A percentile compares a stretch with the other conserved stretches of the same genome.
phyloP scores from a whole-genome alignment of 495 filamentous ascomycete genomes.

The Lophium mytilinum region DNA sequence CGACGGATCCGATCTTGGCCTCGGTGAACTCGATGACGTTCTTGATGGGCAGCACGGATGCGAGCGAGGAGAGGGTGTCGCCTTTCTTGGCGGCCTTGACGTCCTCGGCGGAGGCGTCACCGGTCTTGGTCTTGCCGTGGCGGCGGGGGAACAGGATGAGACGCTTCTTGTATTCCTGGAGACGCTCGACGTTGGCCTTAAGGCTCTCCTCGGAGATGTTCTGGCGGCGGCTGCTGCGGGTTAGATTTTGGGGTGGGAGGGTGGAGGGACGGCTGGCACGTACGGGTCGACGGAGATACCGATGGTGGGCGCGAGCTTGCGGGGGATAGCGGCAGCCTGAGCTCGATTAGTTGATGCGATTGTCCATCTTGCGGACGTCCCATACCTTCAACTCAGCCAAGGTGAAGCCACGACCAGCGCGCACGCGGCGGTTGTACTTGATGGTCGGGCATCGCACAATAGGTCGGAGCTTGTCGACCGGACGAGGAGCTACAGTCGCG shows the following conservation, averaged over 20 bases:
- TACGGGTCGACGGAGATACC: conserved; percentile 85
- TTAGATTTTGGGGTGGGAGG: too few relatives aligned
- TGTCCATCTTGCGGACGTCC: background rate
- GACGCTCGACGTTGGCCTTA: conserved; percentile 85
- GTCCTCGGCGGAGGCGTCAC: conserved; percentile 81
- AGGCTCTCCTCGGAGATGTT: conserved; percentile 95
- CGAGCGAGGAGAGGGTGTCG: conserved; percentile 48
- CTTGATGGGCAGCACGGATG: conserved; percentile 59
- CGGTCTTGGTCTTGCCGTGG: conserved; percentile 80
- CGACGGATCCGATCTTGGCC: conserved; percentile 71
- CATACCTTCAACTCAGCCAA: conserved; percentile 94
- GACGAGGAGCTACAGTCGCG: conserved; percentile 85
- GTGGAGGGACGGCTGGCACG: background rate
- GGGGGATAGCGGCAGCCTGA: conserved; percentile 91
- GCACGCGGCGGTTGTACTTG: conserved; percentile 96
- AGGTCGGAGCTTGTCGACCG: conserved; percentile 92
- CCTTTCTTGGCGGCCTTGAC: conserved; percentile 66
- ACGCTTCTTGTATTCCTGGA: conserved; percentile 89
- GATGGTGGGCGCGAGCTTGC: conserved; percentile 86
- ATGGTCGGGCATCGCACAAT: conserved; percentile 88
- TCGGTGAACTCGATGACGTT: conserved; percentile 58
- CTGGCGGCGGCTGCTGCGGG: conserved; percentile 56
- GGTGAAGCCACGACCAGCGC: conserved; percentile 94
- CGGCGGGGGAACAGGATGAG: conserved; percentile 97
- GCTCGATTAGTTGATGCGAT: conserved; percentile 4